These are phyloP conservation scores for Galerina marginata DNA, from an alignment of 768 basidiomycete genomes.

Conservation along the genomic window DNA sequence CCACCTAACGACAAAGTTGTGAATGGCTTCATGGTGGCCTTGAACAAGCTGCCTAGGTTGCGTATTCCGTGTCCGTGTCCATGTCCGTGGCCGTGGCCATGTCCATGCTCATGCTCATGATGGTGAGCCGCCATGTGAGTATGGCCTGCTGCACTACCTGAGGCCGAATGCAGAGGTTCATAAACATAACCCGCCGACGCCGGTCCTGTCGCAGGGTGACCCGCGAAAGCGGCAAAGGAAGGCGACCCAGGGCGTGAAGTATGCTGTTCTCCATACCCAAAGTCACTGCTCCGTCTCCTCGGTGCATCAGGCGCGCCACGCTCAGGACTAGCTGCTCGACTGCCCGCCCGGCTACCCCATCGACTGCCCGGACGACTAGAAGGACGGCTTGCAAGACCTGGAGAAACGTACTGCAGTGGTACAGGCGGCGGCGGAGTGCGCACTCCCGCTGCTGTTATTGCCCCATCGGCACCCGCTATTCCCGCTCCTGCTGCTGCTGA, in stretches of 20 bases:
- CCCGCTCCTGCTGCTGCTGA: background rate
- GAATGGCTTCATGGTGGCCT: conserved; percentile 68
- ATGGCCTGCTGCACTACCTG: background rate
- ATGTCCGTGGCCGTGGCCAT: conserved; percentile 1
- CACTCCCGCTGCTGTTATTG: conserved; percentile 8
- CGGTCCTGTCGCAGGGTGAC: background rate
- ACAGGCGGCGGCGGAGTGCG: conserved; percentile 16
- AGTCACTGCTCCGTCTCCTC: background rate
- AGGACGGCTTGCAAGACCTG: conserved; percentile 18
- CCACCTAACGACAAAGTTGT: background rate
- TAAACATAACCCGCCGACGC: conserved; percentile 20
- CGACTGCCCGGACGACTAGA: conserved; percentile 24
- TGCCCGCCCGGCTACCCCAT: conserved; percentile 21
- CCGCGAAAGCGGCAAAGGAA: conserved; percentile 1
- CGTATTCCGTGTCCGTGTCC: conserved; percentile 47
- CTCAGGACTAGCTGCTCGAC: conserved; percentile 25
- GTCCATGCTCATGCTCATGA: conserved; percentile 3
- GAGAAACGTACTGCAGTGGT: conserved; percentile 20
- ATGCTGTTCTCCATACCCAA: background rate
- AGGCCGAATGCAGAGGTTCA: conserved; percentile 13
- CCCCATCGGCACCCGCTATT: background rate
- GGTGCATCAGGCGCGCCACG: conserved; percentile 3
- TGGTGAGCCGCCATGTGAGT: background rate
- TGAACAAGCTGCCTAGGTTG: conserved; percentile 55
- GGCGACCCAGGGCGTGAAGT: conserved; percentile 14